phyloP scores from a whole-genome alignment of 2,329 filamentous ascomycete genomes.

The Aspergillus japonicus region DNA sequence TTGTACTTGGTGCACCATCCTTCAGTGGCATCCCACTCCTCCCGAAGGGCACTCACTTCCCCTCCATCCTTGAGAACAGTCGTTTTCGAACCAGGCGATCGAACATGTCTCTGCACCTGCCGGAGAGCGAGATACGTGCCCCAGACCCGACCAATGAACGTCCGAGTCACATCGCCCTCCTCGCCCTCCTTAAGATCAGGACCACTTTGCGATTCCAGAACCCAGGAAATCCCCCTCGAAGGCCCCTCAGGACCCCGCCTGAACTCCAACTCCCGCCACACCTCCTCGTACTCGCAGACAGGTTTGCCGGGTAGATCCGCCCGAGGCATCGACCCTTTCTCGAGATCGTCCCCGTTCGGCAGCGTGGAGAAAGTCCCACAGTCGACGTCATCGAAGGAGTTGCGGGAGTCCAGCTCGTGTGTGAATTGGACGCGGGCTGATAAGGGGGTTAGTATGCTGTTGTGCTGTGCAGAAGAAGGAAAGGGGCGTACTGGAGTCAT shows the following conservation, averaged over 20 bases:
- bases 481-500: conserved; percentile 33
- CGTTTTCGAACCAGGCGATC: conserved; percentile 10
- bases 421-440: conserved; percentile 39
- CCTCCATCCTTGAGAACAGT: conserved; percentile 22
- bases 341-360: conserved; percentile 43
- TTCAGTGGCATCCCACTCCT: conserved; percentile 20
- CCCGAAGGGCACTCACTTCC: conserved; percentile 30
- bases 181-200: conserved; percentile 15
- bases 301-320: conserved; percentile 34
- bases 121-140: conserved; percentile 31
- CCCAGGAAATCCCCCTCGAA: conserved; percentile 27
- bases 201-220: conserved; percentile 27
- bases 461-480: neutral
- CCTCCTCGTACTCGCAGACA: conserved; percentile 60
- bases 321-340: conserved; percentile 41
- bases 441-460: neutral
- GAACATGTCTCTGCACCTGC: conserved; percentile 24
- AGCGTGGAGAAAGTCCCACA: conserved; percentile 39
- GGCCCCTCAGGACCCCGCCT: conserved; percentile 28
- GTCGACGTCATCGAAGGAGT: conserved; percentile 34
- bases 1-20: conserved; percentile 12
- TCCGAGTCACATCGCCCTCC: conserved; percentile 24
- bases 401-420: conserved; percentile 40
- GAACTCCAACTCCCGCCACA: conserved; percentile 57
- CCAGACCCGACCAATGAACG: conserved; percentile 32